Conservation (phyloP, 768 basidiomycete genomes). For the Russula olivacea region DNA sequence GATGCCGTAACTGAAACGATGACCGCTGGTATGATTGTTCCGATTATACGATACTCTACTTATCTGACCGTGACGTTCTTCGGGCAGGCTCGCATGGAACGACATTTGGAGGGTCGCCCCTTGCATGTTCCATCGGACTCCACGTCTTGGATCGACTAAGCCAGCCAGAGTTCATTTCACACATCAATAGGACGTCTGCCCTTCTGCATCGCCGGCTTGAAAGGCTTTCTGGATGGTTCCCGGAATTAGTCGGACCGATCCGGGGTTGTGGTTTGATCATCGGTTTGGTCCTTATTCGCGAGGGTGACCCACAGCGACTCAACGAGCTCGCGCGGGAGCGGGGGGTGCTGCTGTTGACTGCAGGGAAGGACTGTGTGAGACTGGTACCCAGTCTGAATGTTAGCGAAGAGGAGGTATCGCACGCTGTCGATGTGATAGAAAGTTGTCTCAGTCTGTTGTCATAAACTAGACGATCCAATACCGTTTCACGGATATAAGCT, state of each 20-base stretch:
- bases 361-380: slow-evolving; percentile 85
- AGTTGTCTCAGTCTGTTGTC: slow-evolving; percentile 45
- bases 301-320: slow-evolving; percentile 57
- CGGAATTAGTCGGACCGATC: slow-evolving; percentile 59
- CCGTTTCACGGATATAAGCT: slow-evolving; percentile 13
- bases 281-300: slow-evolving; percentile 74
- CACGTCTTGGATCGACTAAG: slow-evolving; percentile 85
- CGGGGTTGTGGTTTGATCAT: slow-evolving; percentile 88
- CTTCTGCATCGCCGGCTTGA: slow-evolving; percentile 60
- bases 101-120: slow-evolving; percentile 93
- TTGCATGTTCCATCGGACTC: slow-evolving; percentile 85
- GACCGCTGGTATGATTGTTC: slow-evolving; percentile 62
- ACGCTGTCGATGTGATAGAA: slow-evolving; percentile 83
- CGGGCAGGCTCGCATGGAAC: slow-evolving; percentile 83
- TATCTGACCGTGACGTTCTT: slow-evolving; percentile 4
- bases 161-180: slow-evolving; percentile 46
- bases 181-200: slow-evolving; percentile 51
- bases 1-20: slow-evolving; percentile 76
- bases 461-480: neutral
- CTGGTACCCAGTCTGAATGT: slow-evolving; percentile 89
- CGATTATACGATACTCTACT: slow-evolving; percentile 12
- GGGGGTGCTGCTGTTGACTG: slow-evolving; percentile 83
- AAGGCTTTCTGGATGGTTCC: slow-evolving; percentile 71
- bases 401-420: slow-evolving; percentile 71
- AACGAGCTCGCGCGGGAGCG: slow-evolving; percentile 78